Base-by-base conservation (phyloP, 108 stramenopile species). In the Chaetoceros muelleri region DNA sequence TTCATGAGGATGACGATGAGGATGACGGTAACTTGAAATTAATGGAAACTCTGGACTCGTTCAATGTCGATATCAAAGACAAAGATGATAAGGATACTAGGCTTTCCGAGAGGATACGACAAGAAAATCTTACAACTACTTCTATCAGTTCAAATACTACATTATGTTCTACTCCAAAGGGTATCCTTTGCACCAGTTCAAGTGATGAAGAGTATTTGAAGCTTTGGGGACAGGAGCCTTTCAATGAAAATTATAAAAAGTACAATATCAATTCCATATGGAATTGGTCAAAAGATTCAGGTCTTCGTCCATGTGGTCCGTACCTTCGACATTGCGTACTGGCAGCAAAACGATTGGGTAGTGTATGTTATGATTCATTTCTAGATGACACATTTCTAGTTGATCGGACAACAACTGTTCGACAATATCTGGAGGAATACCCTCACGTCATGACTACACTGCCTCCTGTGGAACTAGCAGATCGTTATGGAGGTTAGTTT, bases 251-350 rank as follows among this genome's bases (percentile, higher is more conserved):
- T 19, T 90, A 78, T 59, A 27, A 23, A 18, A 23, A 74, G 2
- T 78, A 75, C 56, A 82, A 82, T 44, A 61, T 90, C 22, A 51
- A 76, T 7, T 81, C 78, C 1, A 94, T 94, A n/a, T 94, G 92
- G 92, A 70, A 65, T 44, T 87, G 87, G 85, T 16, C 29, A 5
- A 26, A 40, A 52, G 80, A 82, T 56, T 81, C 78, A 1, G 84
- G 84, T 8, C 48, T 90, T 21, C 65, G 65, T 30, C 92, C 92
- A 21, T 94, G 92, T 53, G 70, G 80, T n/a, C 75, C 74, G 21
- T 90, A 94, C 61, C 67, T 90, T 31, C 75, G 92, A 51, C 92
- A 94, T 67, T 94, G 92, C 31, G 71, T 84, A 19, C 60, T 94
- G 54, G 78, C 86, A 10, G 85, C 85, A 5, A 65, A 77, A 62